Base-by-base conservation (phyloP, 1,139 yeast genomes). In the Kodamaea suecica region DNA sequence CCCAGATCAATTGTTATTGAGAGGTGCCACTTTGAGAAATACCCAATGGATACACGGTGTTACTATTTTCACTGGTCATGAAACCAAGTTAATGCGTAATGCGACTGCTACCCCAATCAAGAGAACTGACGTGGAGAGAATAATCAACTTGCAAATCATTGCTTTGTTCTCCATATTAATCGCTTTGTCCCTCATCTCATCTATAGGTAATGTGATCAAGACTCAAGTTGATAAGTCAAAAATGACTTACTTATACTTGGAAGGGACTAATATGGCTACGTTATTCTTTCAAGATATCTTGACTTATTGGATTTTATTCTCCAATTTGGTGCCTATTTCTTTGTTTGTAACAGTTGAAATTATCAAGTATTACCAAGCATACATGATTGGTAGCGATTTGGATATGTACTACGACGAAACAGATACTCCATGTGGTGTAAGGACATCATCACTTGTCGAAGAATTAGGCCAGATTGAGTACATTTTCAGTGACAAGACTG, bases 51-150 rank as follows among this genome's bases (percentile, higher is more conserved):
- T 94, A 30, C 88, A 87, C 50, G 98, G 98, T 19, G 72, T 88
- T 30, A 97, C 86, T 2, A 78, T 92, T 2, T 94, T 92, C 56
- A 94, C 99, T 0, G 99, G 98, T 17, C 98, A 94, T 57, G 98
- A 94, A 62, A 92, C 99, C 0, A 94, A 94, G 54, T 72, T 94
- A 45, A 92, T 94, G 98, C 78, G 98, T 55, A 94, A 94, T 63
- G 98, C 99, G 10, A 90, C 97, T 2, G 97, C 98, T 3, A 83
- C 99, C 1, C 98, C 98, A 4, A 94, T 94, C 50, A 94, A 94
- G 56, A 76, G 95, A 52, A 94, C 98, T 1, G 96, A 95, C 17
- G 97, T 94, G 10, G 99, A 94, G 65, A 78, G 95, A 59, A 86
- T 90, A 61, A 90, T 94, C 46, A 94, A 94, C 57, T 63, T 86